Percentiles rank a stretch among this genome's conserved stretches.
Evolutionary conservation across 1,284 basidiomycete species (phyloP).

Genomic region (Fistulinella cinereoalba): DNA sequence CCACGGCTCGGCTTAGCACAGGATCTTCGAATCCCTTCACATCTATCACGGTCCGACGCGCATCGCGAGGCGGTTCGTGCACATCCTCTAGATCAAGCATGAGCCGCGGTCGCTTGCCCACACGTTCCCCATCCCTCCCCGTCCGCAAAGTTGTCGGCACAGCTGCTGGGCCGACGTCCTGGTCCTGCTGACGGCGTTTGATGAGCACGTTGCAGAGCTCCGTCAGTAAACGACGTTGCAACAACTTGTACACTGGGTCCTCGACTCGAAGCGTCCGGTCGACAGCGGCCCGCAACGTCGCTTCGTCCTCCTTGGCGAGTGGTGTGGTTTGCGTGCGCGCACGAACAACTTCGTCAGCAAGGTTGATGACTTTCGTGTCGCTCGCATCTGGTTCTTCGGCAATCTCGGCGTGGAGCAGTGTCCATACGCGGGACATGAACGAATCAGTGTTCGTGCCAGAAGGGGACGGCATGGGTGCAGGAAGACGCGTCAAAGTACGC

Average conservation of each 20-base stretch:
- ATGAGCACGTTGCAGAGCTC: conserved; percentile 41
- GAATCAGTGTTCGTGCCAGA: conserved; percentile 8
- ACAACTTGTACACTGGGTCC: conserved; percentile 63
- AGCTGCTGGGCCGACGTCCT: not conserved
- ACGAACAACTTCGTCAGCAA: conserved; percentile 68
- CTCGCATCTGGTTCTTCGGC: conserved; percentile 40
- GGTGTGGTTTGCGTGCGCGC: conserved; percentile 33
- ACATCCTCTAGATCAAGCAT: conserved; percentile 25
- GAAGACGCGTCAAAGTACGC: conserved; percentile 50
- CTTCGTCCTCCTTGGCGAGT: conserved; percentile 44
- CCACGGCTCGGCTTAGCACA: conserved; percentile 34
- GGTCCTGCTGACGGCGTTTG: conserved; percentile 13
- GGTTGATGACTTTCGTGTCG: conserved; percentile 56
- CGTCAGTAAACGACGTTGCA: conserved; percentile 53
- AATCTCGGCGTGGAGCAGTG: conserved; percentile 57
- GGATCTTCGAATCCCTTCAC: conserved; percentile 51
- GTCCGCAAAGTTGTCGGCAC: conserved; percentile 45
- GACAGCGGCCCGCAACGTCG: conserved; percentile 52
- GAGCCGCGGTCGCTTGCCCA: conserved; percentile 26
- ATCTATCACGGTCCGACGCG: conserved; percentile 12
- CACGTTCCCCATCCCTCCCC: conserved; percentile 35
- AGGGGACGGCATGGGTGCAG: conserved; percentile 16
- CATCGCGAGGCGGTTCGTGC: conserved; percentile 13
- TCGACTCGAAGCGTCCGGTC: conserved; percentile 55
- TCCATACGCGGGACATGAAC: conserved; percentile 62